Evolutionary conservation across 169 alveolate genomes (phyloP).

Genomic region (Plasmodium inui): DNA sequence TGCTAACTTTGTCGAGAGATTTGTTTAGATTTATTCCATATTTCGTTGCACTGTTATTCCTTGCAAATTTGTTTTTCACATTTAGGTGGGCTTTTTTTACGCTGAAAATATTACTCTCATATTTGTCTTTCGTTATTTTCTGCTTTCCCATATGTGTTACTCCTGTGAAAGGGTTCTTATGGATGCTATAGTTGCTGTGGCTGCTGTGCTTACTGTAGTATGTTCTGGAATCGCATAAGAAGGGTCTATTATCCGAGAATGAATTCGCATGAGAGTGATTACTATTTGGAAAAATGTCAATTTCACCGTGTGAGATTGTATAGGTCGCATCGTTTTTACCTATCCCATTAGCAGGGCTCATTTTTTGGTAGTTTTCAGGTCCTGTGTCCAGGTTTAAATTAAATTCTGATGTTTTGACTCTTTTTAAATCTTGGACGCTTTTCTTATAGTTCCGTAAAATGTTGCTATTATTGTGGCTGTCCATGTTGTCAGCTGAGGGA

Average conservation of each 20-base stretch:
- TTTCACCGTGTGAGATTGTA: background rate
- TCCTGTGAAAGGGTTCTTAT: background rate
- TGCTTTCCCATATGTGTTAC: background rate
- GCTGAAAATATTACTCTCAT: background rate
- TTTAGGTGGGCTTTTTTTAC: slow-evolving; percentile 8
- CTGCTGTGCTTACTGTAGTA: background rate
- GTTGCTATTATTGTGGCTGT: background rate
- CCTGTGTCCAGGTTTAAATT: slow-evolving; percentile 10
- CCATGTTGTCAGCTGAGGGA: background rate
- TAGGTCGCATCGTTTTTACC: background rate
- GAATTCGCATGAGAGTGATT: slow-evolving; percentile 8
- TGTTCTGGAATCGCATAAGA: slow-evolving; percentile 8
- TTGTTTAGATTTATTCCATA: slow-evolving; percentile 7
- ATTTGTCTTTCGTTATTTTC: background rate
- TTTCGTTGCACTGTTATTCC: background rate
- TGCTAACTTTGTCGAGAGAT: slow-evolving; percentile 4
- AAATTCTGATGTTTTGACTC: background rate
- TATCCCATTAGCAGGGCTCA: slow-evolving; percentile 3
- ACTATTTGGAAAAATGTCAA: background rate
- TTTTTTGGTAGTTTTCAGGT: background rate
- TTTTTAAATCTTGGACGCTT: slow-evolving; percentile 3
- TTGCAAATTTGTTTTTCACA: slow-evolving; percentile 4
- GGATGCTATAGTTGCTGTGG: background rate
- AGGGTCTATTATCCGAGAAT: background rate
- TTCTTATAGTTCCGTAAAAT: slow-evolving; percentile 22